Evolutionary conservation across 805 yeast genomes (phyloP).

Genomic region (Candida ipomoeae): DNA sequence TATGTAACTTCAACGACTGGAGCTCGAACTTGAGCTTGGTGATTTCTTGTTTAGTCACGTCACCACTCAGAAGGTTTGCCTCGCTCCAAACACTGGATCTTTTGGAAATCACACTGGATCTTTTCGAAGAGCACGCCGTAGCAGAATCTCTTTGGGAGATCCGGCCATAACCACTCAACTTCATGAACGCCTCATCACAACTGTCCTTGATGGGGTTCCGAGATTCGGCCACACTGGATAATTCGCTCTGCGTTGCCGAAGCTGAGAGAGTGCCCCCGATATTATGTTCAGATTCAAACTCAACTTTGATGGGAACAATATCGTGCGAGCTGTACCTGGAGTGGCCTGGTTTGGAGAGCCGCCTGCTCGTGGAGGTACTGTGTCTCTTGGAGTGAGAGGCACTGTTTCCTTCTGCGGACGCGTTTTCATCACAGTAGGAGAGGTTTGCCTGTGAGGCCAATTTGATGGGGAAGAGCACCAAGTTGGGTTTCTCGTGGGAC

Average conservation of each 20-base stretch:
- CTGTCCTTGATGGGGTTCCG: conserved; percentile 16
- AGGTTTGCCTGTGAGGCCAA: conserved; percentile 24
- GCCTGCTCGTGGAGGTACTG: conserved; percentile 24
- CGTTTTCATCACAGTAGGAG: conserved; percentile 19
- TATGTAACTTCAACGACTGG: conserved; percentile 50
- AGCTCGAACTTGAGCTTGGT: conserved; percentile 50
- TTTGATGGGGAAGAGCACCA: conserved; percentile 41
- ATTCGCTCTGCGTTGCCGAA: conserved; percentile 20
- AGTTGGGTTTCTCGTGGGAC: conserved; percentile 25
- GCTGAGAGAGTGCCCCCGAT: conserved; percentile 25
- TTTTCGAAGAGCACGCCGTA: conserved; percentile 20
- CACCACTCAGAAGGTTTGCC: conserved; percentile 19
- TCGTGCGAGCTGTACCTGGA: conserved; percentile 41
- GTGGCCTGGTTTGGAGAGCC: conserved; percentile 28
- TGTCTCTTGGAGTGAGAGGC: conserved; percentile 7
- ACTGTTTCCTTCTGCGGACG: conserved; percentile 1
- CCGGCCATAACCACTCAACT: conserved; percentile 25
- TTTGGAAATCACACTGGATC: conserved; percentile 18
- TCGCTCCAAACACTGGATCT: conserved; percentile 28
- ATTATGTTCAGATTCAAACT: conserved; percentile 29
- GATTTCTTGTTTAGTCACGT: conserved; percentile 43
- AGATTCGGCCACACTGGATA: conserved; percentile 14
- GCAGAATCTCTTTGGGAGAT: conserved; percentile 13
- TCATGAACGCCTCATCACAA: conserved; percentile 25
- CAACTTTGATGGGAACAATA: conserved; percentile 40